A percentile compares a stretch with the other conserved stretches of the same genome.
Evolutionary conservation across 2,329 filamentous ascomycete species (phyloP).

Genomic region (Pestalotiopsis sp.): DNA sequence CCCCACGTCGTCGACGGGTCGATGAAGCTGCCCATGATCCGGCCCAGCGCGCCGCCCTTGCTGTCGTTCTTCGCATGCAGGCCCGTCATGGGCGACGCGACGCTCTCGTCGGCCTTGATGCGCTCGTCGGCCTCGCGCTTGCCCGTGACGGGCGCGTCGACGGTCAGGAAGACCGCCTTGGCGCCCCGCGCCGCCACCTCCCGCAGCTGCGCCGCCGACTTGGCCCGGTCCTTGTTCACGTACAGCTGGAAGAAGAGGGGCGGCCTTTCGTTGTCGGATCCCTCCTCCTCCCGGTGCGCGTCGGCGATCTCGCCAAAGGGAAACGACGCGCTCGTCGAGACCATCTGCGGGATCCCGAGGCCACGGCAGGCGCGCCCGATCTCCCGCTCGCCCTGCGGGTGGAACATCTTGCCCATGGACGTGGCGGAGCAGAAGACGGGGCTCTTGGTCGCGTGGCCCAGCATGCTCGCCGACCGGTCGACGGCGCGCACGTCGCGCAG

Average conservation of each 20-base stretch:
- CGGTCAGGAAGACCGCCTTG: slow-evolving; percentile 57
- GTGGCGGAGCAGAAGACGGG: slow-evolving; percentile 15
- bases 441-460: slow-evolving; percentile 11
- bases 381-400: slow-evolving; percentile 14
- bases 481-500: slow-evolving; percentile 10
- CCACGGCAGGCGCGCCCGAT: slow-evolving; percentile 4
- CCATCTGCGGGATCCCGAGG: slow-evolving; percentile 14
- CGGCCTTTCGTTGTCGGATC: neutral
- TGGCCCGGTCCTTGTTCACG: slow-evolving; percentile 13
- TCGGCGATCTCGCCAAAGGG: slow-evolving; percentile 8
- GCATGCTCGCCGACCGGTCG: slow-evolving; percentile 6
- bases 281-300: neutral
- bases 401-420: slow-evolving; percentile 13
- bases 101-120: slow-evolving; percentile 45
- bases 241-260: slow-evolving; percentile 18
- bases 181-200: slow-evolving; percentile 35
- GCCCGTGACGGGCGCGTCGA: slow-evolving; percentile 57
- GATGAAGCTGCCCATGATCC: slow-evolving; percentile 58
- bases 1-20: slow-evolving; percentile 61
- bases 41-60: slow-evolving; percentile 54
- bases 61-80: slow-evolving; percentile 49
- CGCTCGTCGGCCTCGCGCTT: slow-evolving; percentile 53
- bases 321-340: slow-evolving; percentile 14
- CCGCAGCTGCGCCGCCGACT: slow-evolving; percentile 11
- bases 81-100: slow-evolving; percentile 50